phyloP scores from a whole-genome alignment of 2,329 filamentous ascomycete species.

The Ophiocordyceps camponoti-rufipedis region DNA sequence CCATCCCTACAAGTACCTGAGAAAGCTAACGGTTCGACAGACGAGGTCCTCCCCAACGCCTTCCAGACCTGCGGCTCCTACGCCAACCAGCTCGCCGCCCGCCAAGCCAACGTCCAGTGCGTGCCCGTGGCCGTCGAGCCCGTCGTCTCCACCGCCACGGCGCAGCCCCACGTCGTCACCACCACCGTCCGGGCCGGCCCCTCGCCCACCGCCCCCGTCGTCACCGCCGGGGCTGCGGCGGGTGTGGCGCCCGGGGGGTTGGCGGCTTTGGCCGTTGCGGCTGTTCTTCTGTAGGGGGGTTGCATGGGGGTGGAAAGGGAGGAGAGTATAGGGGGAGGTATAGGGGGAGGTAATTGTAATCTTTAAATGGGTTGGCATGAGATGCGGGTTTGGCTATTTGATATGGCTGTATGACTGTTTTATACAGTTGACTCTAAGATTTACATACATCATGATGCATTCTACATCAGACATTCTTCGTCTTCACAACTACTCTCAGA shows the following conservation, averaged over 20 bases:
- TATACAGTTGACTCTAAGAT: no score
- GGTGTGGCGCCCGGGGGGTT: conserved; percentile 13
- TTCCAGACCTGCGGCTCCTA: conserved; percentile 1
- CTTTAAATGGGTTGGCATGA: no score
- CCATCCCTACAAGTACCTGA: no score
- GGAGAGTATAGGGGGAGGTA: no score
- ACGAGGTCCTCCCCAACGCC: conserved; percentile 11
- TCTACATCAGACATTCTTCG: no score
- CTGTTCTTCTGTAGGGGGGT: conserved; percentile 17
- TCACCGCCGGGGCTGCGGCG: conserved; percentile 12
- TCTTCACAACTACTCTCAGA: no score
- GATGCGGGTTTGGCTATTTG: no score
- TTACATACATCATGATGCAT: no score
- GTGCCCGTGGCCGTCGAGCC: neutral
- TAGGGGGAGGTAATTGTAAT: no score
- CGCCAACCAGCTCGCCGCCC: neutral
- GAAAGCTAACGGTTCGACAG: conserved; percentile 3
- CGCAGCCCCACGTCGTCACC: conserved; percentile 3
- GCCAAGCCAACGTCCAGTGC: neutral
- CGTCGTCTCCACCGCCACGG: neutral
- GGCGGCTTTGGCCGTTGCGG: conserved; percentile 14
- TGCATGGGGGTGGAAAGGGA: no score
- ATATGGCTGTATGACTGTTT: no score
- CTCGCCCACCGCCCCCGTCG: conserved; percentile 3
- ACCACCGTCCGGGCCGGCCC: conserved; percentile 5